Base-by-base conservation (phyloP, 805 yeast genomes). In the Kregervanrija delftensis region DNA sequence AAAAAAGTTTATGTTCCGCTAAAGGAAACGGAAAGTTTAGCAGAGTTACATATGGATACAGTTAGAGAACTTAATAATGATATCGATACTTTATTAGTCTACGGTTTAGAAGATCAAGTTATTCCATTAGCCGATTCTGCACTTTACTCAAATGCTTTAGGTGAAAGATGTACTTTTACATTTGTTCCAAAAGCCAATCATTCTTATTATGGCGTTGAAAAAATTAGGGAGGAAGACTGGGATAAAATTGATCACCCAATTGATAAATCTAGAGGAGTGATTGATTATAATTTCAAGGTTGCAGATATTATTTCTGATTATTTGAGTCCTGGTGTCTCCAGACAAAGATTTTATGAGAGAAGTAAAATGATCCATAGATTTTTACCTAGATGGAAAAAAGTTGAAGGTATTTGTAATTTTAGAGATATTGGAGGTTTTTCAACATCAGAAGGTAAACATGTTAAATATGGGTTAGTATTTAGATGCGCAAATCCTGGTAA, bases 351-450 rank as follows among this genome's bases (percentile, higher is more conserved):
- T 51, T 66, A 68, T 48, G 58, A 64, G 10, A 46, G 60, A 2
- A 59, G 69, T 17, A 43, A 52, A 13, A 52, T 48, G 14, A 60
- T 78, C 3, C 72, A 72, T 5, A 57, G 60, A n/a, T 53, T 37
- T 37, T 37, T 66, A 15, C 63, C 77, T 2, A 65, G 90, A 47
- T 81, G 85, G 82, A 77, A 77, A 50, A 42, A 61, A 0, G 72
- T 86, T 15, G 85, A 82, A 6, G 90, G 89, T 0, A 74, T 86
- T 15, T 61, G 73, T 35, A 87, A 87, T 55, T 83, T 86, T 55
- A 70, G 96, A 50, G 96, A 88, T 55, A 58, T 82, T 45, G 96
- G 96, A 1, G 96, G 95, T 11, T 87, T 83, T 77, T 64, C 61
- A 43, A 63, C 78, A 0, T 49, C 61, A 16, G 61, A 60, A 9